Conservation (phyloP, 2,329 filamentous ascomycete species). For the Coniochaeta sp. region DNA sequence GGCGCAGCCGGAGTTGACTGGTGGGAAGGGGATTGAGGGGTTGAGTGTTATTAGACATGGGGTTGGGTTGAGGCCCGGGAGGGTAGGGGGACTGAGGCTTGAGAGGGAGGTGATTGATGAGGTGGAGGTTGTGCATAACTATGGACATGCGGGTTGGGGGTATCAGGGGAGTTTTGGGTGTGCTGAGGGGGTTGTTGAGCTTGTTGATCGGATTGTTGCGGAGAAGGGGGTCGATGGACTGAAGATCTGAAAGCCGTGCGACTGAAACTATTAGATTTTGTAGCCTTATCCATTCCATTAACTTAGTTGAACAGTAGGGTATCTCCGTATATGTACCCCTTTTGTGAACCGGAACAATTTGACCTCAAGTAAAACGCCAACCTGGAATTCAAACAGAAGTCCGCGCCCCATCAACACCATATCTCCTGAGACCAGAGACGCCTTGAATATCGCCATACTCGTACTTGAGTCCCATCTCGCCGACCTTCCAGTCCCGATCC, state of each 20-base stretch:
- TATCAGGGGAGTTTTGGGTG: constrained; percentile 67
- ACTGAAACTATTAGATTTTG: too few species aligned
- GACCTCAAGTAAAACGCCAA: neutral
- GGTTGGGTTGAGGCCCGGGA: constrained; percentile 72
- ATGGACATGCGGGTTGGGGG: constrained; percentile 74
- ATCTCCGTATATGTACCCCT: neutral
- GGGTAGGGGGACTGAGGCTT: constrained; percentile 66
- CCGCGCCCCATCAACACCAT: constrained; percentile 19
- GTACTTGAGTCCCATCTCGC: constrained; percentile 20
- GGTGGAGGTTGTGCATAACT: constrained; percentile 68
- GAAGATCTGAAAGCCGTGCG: too few species aligned
- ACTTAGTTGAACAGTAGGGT: too few species aligned
- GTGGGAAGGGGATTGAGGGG: constrained; percentile 61
- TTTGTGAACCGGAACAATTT: neutral
- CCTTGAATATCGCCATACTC: constrained; percentile 24
- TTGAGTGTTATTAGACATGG: constrained; percentile 73
- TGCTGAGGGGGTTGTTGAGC: constrained; percentile 55
- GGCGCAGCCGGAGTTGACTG: constrained; percentile 56
- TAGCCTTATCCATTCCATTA: too few species aligned
- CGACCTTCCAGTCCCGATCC: constrained; percentile 22
- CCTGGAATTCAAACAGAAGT: neutral
- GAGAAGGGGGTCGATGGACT: constrained; percentile 4
- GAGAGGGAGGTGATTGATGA: constrained; percentile 64
- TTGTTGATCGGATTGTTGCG: constrained; percentile 55
- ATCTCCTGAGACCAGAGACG: constrained; percentile 15